Evolutionary conservation across 495 filamentous ascomycete genomes (phyloP), one percentile per base, ranked within the genome.

Genomic region (Penicillium turbatum): DNA sequence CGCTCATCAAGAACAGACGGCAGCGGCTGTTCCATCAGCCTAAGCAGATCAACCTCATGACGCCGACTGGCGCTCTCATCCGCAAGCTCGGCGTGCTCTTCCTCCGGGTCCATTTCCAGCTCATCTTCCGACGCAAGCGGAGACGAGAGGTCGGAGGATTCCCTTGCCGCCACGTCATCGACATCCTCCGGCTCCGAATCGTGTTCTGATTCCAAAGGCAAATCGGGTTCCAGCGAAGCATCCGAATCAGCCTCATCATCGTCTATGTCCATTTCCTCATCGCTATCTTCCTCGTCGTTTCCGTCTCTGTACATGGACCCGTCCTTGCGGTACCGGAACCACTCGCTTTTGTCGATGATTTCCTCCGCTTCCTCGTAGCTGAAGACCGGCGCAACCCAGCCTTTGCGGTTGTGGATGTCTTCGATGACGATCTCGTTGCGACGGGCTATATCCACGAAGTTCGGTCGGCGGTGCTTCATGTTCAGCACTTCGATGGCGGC

Each of bases 391-490:
- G 65, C 35, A 42, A 61, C 51, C 46, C 59, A 63, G 44, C 71
- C 45, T 49, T 66, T 62, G 30, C 64, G 64, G 37, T 70, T 60
- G 42, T 61, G 55, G 13, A 60, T 58, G 36, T 85, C 75, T 31
- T 73, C 71, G 11, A 92, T 82, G 24, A 75, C 60, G 6, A 91
- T 53, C 29, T 76, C 67, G 56, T 85, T 76, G 55, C 84, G 76
- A 48, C 86, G 76, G 6, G 88, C 76, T 27, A 78, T 64, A 2
- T 64, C 66, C 83, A 88, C 90, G 45, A 83, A 84, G 11, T 81
- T 68, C 15, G 57, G 59, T 17, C 62, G 37, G 24, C 68, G 51
- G 15, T 52, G 59, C 39, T 70, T 68, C 70, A 78, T 70, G 49
- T 69, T 65, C 21, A 75, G 48, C 21, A 71, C 78, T 10, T 84